A percentile compares a stretch with the other conserved stretches of the same genome.
Conservation (phyloP, 208 protist species). For the Trypanosoma cruzi region DNA sequence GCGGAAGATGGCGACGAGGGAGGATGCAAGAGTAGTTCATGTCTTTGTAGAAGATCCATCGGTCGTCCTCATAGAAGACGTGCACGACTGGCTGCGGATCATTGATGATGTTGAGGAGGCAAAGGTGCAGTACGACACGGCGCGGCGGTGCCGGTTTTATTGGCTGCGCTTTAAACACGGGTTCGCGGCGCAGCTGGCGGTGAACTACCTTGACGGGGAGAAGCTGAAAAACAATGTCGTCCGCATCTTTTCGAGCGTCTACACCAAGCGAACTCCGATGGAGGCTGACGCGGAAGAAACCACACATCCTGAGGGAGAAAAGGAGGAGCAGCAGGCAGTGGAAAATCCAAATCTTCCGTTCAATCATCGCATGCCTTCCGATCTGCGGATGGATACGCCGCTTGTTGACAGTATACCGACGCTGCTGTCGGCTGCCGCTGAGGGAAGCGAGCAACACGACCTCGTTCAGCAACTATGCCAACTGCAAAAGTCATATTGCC, state of each 20-base stretch:
- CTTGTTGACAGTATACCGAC: constrained; percentile 43
- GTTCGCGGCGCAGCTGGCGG: constrained; percentile 50
- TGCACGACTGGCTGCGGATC: constrained; percentile 74
- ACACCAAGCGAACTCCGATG: constrained; percentile 17
- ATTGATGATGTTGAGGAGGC: constrained; percentile 62
- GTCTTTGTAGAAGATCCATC: constrained; percentile 53
- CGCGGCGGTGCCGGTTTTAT: constrained; percentile 47
- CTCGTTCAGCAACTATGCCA: constrained; percentile 12
- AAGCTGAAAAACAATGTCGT: constrained; percentile 69
- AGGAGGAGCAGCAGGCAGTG: constrained; percentile 2
- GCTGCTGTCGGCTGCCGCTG: constrained; percentile 1
- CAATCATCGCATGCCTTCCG: constrained; percentile 64
- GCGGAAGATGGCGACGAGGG: constrained; percentile 21
- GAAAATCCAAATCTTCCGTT: constrained; percentile 43
- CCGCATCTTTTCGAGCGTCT: constrained; percentile 52
- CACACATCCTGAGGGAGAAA: neutral
- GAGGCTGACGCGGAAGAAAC: neutral
- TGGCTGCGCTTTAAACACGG: constrained; percentile 52
- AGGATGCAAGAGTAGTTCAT: constrained; percentile 47
- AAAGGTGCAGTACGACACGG: constrained; percentile 79
- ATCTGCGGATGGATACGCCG: constrained; percentile 62
- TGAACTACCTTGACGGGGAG: constrained; percentile 65
- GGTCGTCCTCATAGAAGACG: constrained; percentile 51
- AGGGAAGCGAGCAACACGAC: neutral
- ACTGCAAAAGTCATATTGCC: constrained; percentile 26